These are phyloP conservation scores for Tolypocladium nubicola DNA, from an alignment of 2,329 filamentous ascomycete genomes.

Conservation along the genomic window DNA sequence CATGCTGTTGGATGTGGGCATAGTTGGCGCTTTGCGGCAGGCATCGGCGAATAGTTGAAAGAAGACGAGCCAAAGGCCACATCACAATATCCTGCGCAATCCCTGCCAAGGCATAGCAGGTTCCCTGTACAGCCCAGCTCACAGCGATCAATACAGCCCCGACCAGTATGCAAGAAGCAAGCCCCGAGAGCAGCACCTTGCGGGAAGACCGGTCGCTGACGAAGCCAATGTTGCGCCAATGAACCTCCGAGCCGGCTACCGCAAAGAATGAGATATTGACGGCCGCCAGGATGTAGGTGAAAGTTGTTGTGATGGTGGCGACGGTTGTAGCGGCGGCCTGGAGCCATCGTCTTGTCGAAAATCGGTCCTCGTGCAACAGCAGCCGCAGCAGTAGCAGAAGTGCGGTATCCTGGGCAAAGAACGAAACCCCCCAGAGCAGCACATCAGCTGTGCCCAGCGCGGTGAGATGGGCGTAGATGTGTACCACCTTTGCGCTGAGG, in stretches of 20 bases:
- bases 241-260: constrained; percentile 16
- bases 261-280: constrained; percentile 20
- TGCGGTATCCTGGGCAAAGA: constrained; percentile 22
- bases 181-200: constrained; percentile 14
- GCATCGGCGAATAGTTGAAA: constrained; percentile 6
- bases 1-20: constrained; percentile 7
- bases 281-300: constrained; percentile 8
- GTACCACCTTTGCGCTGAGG: constrained; percentile 18
- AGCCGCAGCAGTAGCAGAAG: constrained; percentile 20
- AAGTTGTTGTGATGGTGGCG: constrained; percentile 3
- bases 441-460: constrained; percentile 19
- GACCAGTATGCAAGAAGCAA: constrained; percentile 9
- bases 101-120: constrained; percentile 8
- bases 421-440: constrained; percentile 20
- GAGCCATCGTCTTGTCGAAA: constrained; percentile 9
- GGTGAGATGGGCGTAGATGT: constrained; percentile 19
- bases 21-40: constrained; percentile 1
- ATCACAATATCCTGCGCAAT: constrained; percentile 9
- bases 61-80: constrained; percentile 7
- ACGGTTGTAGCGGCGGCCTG: constrained; percentile 1
- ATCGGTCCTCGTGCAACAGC: constrained; percentile 14
- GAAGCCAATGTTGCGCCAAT: constrained; percentile 16
- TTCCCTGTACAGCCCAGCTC: constrained; percentile 12
- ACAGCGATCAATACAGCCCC: constrained; percentile 4
- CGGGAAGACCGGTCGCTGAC: constrained; percentile 13